A percentile compares a stretch with the other conserved stretches of the same genome.
Evolutionary conservation across 345 rosid species (phyloP).

Genomic region (Ceriops tagal): DNA sequence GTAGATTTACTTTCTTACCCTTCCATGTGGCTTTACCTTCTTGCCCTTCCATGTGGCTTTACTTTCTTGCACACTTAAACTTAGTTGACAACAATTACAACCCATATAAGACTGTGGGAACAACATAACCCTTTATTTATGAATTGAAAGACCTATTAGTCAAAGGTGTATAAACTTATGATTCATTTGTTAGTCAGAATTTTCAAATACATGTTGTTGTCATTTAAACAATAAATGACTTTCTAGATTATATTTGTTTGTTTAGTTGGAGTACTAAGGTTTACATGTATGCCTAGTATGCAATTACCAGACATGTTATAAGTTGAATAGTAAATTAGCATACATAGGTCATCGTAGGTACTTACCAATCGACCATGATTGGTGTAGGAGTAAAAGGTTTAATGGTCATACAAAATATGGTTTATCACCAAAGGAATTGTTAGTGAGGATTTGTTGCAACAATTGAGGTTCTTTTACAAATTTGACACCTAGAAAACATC

Average conservation of each 20-base stretch:
- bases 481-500: too few relatives aligned
- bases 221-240: constrained; percentile 7
- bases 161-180: background rate
- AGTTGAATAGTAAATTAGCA: background rate
- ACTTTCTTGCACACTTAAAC: too few relatives aligned
- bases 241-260: background rate
- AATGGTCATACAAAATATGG: background rate
- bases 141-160: constrained; percentile 1
- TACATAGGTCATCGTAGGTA: too few relatives aligned
- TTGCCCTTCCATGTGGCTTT: too few relatives aligned
- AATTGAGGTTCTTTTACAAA: too few relatives aligned
- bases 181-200: background rate
- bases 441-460: too few relatives aligned
- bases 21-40: too few relatives aligned
- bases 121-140: constrained; percentile 2
- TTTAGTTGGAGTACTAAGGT: constrained; percentile 1
- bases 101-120: too few relatives aligned
- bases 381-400: background rate
- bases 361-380: too few relatives aligned
- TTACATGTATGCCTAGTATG: background rate
- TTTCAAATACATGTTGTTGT: background rate
- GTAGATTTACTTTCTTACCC: too few relatives aligned
- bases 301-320: background rate
- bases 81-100: too few relatives aligned
- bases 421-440: too few relatives aligned